A percentile compares a stretch with the other conserved stretches of the same genome.
These are phyloP conservation scores for Citrus sinensis DNA, from an alignment of 345 rosid genomes.

Conservation along the genomic window DVS_A1.0 CM039163.1:2842501-2843000, in stretches of 20 bases:
- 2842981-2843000: conserved; percentile 60
- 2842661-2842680: conserved; percentile 32
- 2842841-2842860: conserved; percentile 45
- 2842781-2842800: conserved; percentile 50
- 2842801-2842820: conserved; percentile 45
- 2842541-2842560: conserved; percentile 23
- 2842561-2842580: conserved; percentile 25
- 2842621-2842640: conserved; percentile 77
- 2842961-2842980: conserved; percentile 54
- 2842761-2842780: conserved; percentile 88
- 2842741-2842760: conserved; percentile 51
- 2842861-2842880: conserved; percentile 44
- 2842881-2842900: conserved; percentile 70
- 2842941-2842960: conserved; percentile 66
- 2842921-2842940: conserved; percentile 60
- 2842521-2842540: conserved; percentile 31
- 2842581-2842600: conserved; percentile 32
- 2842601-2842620: conserved; percentile 66
- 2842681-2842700: conserved; percentile 35
- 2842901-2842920: conserved; percentile 47
- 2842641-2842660: conserved; percentile 49
- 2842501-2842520: conserved; percentile 40
- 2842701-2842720: conserved; percentile 28
- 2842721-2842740: conserved; percentile 35
- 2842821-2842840: conserved; percentile 44